Conservation (phyloP, 1,284 basidiomycete genomes). For the Austropuccinia psidii region DNA sequence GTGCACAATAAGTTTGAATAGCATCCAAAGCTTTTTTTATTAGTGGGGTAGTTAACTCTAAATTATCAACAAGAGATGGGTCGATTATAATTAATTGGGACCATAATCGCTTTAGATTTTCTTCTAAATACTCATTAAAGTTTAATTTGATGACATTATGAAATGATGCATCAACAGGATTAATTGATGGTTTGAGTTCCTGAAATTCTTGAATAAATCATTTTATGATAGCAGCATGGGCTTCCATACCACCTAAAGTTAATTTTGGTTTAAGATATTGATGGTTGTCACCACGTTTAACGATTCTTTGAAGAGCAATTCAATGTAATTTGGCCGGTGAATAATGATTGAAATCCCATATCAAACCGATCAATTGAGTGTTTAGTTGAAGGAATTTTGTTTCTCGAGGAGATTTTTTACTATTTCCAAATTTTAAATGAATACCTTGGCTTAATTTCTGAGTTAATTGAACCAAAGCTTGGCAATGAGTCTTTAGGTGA, state of each 20-base stretch:
- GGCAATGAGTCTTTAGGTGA: conserved; percentile 24
- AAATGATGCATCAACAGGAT: conserved; percentile 53
- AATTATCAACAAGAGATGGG: not conserved
- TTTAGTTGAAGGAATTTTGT: not conserved
- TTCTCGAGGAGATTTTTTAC: not conserved
- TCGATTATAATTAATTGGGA: conserved; percentile 14
- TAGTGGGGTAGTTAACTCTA: conserved; percentile 36
- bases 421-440: not conserved
- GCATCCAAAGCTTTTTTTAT: conserved; percentile 57
- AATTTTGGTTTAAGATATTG: conserved; percentile 65
- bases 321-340: conserved; percentile 56
- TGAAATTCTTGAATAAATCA: conserved; percentile 64
- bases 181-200: conserved; percentile 53
- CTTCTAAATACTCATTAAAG: conserved; percentile 50
- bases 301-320: conserved; percentile 67
- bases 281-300: conserved; percentile 69
- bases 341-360: conserved; percentile 63
- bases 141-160: conserved; percentile 62
- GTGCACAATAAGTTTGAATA: conserved; percentile 48
- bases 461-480: conserved; percentile 2
- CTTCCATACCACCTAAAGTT: conserved; percentile 48
- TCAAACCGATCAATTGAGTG: conserved; percentile 64
- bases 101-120: conserved; percentile 36
- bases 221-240: conserved; percentile 74
- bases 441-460: conserved; percentile 2